phyloP scores from a whole-genome alignment of 1,139 yeast species.

The Saccharomyces hybrid region DNA sequence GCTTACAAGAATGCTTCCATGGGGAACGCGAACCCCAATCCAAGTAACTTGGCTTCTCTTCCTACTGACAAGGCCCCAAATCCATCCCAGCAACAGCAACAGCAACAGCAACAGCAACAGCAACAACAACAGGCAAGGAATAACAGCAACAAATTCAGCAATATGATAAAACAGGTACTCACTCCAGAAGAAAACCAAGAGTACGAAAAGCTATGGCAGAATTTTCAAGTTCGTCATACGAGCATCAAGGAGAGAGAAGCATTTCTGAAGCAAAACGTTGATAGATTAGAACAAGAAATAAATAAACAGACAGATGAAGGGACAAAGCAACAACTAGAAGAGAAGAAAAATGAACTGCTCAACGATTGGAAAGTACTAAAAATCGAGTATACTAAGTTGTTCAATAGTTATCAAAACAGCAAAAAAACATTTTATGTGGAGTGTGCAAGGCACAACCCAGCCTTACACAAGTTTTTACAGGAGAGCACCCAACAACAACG shows the following conservation, averaged over 20 bases:
- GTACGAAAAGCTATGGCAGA: slow-evolving; percentile 26
- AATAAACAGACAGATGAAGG: slow-evolving; percentile 24
- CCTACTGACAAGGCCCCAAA: not conserved
- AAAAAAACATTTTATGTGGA: slow-evolving; percentile 30
- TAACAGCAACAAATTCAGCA: slow-evolving; percentile 16
- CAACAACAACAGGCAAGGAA: slow-evolving; percentile 6
- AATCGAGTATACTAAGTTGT: slow-evolving; percentile 23
- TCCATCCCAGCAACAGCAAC: slow-evolving; percentile 7
- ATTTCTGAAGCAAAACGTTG: slow-evolving; percentile 28
- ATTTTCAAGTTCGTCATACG: slow-evolving; percentile 30
- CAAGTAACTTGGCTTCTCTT: slow-evolving; percentile 8
- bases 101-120: slow-evolving; percentile 4
- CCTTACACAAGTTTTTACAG: slow-evolving; percentile 28
- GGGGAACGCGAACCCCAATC: not conserved
- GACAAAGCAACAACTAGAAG: slow-evolving; percentile 25
- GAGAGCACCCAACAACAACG: slow-evolving; percentile 26
- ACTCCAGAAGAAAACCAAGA: slow-evolving; percentile 31
- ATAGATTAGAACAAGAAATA: slow-evolving; percentile 25
- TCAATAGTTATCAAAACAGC: slow-evolving; percentile 27
- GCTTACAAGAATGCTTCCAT: slow-evolving; percentile 19
- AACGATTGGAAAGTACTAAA: slow-evolving; percentile 23
- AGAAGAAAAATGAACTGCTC: slow-evolving; percentile 24
- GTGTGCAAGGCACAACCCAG: slow-evolving; percentile 30
- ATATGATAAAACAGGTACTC: slow-evolving; percentile 23
- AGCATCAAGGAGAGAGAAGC: slow-evolving; percentile 29